Percentiles rank a stretch among this genome's conserved stretches.
These are phyloP conservation scores for Cladosporium oxysporum DNA, from an alignment of 2,329 filamentous ascomycete species.

Conservation along the genomic window DNA sequence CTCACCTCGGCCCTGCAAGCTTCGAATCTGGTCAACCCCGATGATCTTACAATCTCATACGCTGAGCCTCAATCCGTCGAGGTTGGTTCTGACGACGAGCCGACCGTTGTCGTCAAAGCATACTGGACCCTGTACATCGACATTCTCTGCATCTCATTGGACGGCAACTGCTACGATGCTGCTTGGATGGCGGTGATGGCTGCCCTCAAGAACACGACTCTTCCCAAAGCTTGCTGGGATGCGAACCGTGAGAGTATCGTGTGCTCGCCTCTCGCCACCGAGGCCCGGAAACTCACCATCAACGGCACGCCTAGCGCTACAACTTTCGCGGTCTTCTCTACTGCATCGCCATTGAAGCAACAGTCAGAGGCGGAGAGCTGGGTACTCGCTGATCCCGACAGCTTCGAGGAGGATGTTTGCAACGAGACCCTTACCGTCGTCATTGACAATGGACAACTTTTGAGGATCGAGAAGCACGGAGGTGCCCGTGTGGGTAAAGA, in stretches of 20 bases:
- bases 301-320: constrained; percentile 71
- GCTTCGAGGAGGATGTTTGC: constrained; percentile 83
- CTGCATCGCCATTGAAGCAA: constrained; percentile 52
- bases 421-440: constrained; percentile 81
- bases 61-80: constrained; percentile 38
- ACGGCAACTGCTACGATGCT: constrained; percentile 88
- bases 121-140: constrained; percentile 97
- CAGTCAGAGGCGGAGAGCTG: constrained; percentile 51
- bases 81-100: constrained; percentile 48
- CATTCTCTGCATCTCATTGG: constrained; percentile 88
- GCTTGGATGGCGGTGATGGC: constrained; percentile 84
- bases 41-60: constrained; percentile 69
- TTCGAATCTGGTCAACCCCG: constrained; percentile 64
- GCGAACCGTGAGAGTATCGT: constrained; percentile 75
- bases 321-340: constrained; percentile 77
- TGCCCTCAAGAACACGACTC: constrained; percentile 72
- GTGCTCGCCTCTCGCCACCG: constrained; percentile 64
- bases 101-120: constrained; percentile 64
- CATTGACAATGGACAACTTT: constrained; percentile 50
- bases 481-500: constrained; percentile 69
- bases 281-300: constrained; percentile 60
- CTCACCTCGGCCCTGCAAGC: constrained; percentile 75
- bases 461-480: constrained; percentile 80
- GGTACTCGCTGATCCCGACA: constrained; percentile 85
- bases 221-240: constrained; percentile 84